Base-by-base conservation (phyloP, 441 rosid species). In the Dalechampia spathulata region DNA sequence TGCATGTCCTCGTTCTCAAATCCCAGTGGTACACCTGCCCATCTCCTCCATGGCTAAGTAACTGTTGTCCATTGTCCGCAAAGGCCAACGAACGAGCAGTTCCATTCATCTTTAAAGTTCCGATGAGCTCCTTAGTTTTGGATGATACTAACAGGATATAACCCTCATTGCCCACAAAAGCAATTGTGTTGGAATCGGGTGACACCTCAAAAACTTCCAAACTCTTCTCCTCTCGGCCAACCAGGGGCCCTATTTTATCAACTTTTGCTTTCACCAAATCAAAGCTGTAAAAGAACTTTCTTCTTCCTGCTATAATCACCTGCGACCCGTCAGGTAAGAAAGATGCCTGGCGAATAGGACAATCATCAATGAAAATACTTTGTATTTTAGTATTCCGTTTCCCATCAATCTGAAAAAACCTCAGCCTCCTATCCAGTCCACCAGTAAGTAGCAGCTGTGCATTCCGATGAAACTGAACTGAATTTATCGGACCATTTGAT, bases 221-320 rank as follows among this genome's bases (percentile, higher is more conserved):
- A 80, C 98, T 91, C 75, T 77, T 86, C 77, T 91, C 98, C 60
- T 91, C 95, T 72, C 93, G 81, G 55, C 98, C 98, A 49, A 88
- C 90, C 30, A 91, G 75, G 5, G 93, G 96, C 4, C 96, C 93
- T 38, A 82, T 83, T 69, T 86, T 91, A 69, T 86, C 87, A 32
- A 88, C 80, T 63, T 60, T 74, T 3, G 91, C 96, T 50, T 82
- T 74, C 78, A 81, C 85, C 21, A 91, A 68, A 82, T 91, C 95
- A 75, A 91, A 85, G 72, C 82, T 79, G 76, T 88, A 88, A 63
- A 91, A 91, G 76, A 78, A 87, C 64, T 86, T 91, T 63, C 96
- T 86, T 71, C 96, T 78, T 48, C 98, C 98, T 0, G 98, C 69
- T 52, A 91, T 86, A 42, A 91, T 84, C 38, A 81, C 96, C 78